Percentiles rank a stretch among this genome's conserved stretches.
Evolutionary conservation across 495 filamentous ascomycete genomes (phyloP).

Genomic region (Letharia lupina): DNA sequence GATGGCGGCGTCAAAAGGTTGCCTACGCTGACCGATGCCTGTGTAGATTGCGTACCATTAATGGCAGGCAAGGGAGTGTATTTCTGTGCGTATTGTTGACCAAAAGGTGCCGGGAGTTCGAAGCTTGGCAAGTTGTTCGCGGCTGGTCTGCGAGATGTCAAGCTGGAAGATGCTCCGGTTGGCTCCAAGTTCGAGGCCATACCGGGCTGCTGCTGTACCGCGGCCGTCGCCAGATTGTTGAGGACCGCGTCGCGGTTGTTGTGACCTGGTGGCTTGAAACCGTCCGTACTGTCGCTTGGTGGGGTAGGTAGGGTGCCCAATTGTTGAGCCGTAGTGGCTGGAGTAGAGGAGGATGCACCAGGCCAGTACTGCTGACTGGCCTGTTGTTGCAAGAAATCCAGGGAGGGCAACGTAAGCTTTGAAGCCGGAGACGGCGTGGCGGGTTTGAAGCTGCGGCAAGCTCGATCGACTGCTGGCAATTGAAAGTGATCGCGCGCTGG

Average conservation of each 20-base stretch:
- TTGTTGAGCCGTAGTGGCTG: slow-evolving; percentile 24
- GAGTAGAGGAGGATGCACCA: slow-evolving; percentile 23
- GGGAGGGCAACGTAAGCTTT: slow-evolving; percentile 26
- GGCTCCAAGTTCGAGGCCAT: slow-evolving; percentile 42
- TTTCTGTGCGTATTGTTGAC: slow-evolving; percentile 33
- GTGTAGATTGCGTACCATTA: slow-evolving; percentile 37
- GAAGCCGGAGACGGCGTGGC: slow-evolving; percentile 12
- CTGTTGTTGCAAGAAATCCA: slow-evolving; percentile 25
- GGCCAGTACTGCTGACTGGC: slow-evolving; percentile 27
- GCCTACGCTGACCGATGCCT: slow-evolving; percentile 45
- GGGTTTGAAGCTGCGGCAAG: slow-evolving; percentile 7
- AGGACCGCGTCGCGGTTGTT: slow-evolving; percentile 26
- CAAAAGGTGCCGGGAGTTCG: slow-evolving; percentile 51
- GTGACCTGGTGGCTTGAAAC: slow-evolving; percentile 29
- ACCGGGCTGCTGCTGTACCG: slow-evolving; percentile 36
- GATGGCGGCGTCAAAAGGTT: slow-evolving; percentile 57
- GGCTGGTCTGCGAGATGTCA: slow-evolving; percentile 51
- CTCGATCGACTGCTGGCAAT: slow-evolving; percentile 16
- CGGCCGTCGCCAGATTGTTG: slow-evolving; percentile 39
- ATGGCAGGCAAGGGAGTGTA: slow-evolving; percentile 36
- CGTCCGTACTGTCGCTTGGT: slow-evolving; percentile 32
- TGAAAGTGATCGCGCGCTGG: slow-evolving; percentile 21
- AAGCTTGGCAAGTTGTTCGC: slow-evolving; percentile 55
- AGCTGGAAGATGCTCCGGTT: slow-evolving; percentile 37
- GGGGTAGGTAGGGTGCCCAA: slow-evolving; percentile 29